Evolutionary conservation across 208 protist genomes (phyloP), one percentile per base, ranked within the genome.

Genomic region (Leishmania turanica): DNA sequence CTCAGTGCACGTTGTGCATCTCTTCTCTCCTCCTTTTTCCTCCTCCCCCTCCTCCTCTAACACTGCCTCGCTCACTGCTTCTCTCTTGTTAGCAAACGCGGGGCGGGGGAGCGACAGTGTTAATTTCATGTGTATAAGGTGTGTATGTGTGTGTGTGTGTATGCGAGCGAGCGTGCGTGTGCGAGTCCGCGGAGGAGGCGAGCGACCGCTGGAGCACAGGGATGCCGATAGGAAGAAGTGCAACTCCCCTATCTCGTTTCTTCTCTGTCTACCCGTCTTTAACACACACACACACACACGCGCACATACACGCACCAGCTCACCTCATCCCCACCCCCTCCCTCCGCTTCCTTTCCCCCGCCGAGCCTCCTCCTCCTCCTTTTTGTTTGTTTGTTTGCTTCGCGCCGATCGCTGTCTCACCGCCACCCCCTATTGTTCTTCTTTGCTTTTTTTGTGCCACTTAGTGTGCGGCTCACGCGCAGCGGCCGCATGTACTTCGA

Each of bases 51-150:
- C 51, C 51, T 54, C 17, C 51, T 54, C 15, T 42, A 27, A 15
- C n/a, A 31, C 40, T 54, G 24, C 74, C 77, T 71, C 45, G 66
- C 40, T n/a, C n/a, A 31, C 40, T 66, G 24, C 74, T 69, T 71
- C 31, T 66, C 37, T 79, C 79, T 7, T 37, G 21, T 70, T 7
- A n/a, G 45, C 27, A 62, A 11, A n/a, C 24, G 24, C 24, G 27
- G 2, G 56, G 24, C 56, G 56, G 56, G 51, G 24, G 56, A n/a
- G 56, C 27, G 56, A 31, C 56, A 24, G 27, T 31, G 56, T 2
- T 6, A 2, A n/a, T 11, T 0, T 8, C 27, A 62, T 62, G 56
- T 62, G 56, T n/a, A 62, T 62, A 62, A 62, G 56, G 19, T 51
- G 8, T 53, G 34, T 27, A 37, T 66, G 73, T 49, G 21, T 81